A percentile compares a stretch with the other conserved stretches of the same genome.
phyloP scores from a whole-genome alignment of 164 flowering plant species.

The Kalanchoe fedtschenkoi region DNA sequence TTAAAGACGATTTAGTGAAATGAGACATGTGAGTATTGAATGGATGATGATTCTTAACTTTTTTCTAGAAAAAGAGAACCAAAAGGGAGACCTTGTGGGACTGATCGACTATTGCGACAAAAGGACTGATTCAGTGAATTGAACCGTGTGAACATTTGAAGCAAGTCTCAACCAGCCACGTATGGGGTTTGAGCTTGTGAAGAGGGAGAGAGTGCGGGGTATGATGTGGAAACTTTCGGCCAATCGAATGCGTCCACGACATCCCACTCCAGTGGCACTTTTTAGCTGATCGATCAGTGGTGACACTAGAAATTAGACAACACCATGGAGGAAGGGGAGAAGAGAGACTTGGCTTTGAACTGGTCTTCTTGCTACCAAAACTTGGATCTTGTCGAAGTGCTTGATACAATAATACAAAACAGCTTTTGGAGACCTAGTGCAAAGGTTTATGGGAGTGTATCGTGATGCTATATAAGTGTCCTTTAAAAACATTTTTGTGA shows the following conservation, averaged over 20 bases:
- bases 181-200: background rate
- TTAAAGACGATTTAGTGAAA: too few relatives aligned
- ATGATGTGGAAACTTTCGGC: background rate
- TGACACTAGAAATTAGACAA: background rate
- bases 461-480: background rate
- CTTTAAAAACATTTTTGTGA: background rate
- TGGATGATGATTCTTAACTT: background rate
- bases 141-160: too few relatives aligned
- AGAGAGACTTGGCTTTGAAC: constrained; percentile 3
- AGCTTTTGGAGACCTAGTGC: background rate
- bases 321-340: background rate
- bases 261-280: background rate
- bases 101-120: constrained; percentile 1
- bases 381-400: background rate
- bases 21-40: background rate
- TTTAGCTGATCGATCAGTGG: background rate
- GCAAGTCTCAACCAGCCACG: constrained; percentile 3
- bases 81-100: constrained; percentile 6
- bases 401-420: background rate
- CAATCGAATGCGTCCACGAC: background rate
- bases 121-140: too few relatives aligned
- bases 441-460: background rate
- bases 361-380: constrained; percentile 1
- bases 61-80: constrained; percentile 4
- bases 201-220: background rate